Evolutionary conservation across 192 early-diverging fungal species (phyloP).

Genomic region (Chytriomyces sp.): DNA sequence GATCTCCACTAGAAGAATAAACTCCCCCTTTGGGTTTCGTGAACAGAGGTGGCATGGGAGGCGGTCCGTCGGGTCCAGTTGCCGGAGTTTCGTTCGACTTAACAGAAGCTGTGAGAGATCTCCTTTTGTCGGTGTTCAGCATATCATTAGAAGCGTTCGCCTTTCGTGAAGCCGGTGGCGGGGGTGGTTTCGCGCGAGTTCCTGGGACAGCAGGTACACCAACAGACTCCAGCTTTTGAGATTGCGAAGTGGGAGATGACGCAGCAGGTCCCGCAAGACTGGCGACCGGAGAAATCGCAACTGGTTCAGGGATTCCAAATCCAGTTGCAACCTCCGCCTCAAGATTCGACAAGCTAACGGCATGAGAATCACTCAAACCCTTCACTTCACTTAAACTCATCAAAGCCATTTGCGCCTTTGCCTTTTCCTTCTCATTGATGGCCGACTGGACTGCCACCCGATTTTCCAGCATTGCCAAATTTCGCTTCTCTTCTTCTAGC

Average conservation of each 20-base stretch:
- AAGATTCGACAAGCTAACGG: neutral
- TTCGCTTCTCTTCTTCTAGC: conserved; percentile 30
- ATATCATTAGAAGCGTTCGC: neutral
- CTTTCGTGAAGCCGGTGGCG: conserved; percentile 20
- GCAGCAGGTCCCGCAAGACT: neutral
- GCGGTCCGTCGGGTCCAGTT: conserved; percentile 12
- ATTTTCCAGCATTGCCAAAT: conserved; percentile 14
- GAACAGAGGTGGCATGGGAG: conserved; percentile 25
- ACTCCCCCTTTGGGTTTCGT: conserved; percentile 30
- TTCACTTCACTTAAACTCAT: conserved; percentile 11
- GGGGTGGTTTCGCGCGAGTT: conserved; percentile 22
- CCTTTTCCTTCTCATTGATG: conserved; percentile 22
- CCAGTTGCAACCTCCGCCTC: neutral
- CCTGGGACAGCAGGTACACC: neutral
- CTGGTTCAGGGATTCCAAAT: neutral
- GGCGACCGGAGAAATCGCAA: neutral
- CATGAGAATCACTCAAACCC: neutral
- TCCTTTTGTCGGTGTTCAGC: conserved; percentile 6
- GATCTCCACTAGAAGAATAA: neutral
- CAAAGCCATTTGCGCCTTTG: neutral
- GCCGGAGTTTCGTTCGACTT: neutral
- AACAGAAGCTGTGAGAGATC: conserved; percentile 11
- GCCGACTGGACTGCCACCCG: conserved; percentile 29
- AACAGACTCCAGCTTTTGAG: neutral
- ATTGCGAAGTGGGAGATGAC: neutral